Conservation (phyloP, 2,329 filamentous ascomycete species). For the Anthostomella pinea region DNA sequence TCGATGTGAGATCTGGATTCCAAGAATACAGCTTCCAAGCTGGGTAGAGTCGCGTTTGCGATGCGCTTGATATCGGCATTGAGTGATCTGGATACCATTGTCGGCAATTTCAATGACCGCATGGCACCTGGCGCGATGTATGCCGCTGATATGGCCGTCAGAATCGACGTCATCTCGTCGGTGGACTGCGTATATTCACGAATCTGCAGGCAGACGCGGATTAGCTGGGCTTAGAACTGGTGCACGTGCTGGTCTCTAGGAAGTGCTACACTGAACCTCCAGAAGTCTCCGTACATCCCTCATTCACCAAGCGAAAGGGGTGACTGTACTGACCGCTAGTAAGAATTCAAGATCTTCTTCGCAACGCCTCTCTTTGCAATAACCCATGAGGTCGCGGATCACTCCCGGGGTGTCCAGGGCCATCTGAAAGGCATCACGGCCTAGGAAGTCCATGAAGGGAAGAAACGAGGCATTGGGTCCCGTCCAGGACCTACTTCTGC, state of each 20-base stretch:
- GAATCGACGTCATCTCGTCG: conserved; percentile 41
- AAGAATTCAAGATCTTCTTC: conserved; percentile 52
- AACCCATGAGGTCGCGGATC: conserved; percentile 45
- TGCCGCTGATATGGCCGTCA: conserved; percentile 43
- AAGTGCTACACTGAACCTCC: too few species aligned
- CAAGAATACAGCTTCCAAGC: conserved; percentile 42
- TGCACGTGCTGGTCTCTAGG: too few species aligned
- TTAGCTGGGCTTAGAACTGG: too few species aligned
- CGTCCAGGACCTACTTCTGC: conserved; percentile 3
- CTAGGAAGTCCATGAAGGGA: conserved; percentile 46
- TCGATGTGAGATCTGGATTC: conserved; percentile 44
- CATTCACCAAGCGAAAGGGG: too few species aligned
- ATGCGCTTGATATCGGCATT: conserved; percentile 46
- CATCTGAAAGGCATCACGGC: conserved; percentile 47
- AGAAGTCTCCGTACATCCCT: too few species aligned
- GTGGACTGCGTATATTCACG: conserved; percentile 45
- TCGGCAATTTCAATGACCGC: conserved; percentile 41
- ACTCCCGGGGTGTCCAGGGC: conserved; percentile 48
- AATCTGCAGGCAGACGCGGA: too few species aligned
- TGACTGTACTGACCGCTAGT: conserved; percentile 45
- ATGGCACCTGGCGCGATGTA: conserved; percentile 37
- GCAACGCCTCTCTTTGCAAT: conserved; percentile 45
- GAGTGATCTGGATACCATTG: conserved; percentile 38
- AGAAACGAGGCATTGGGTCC: conserved; percentile 10
- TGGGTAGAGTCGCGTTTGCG: conserved; percentile 42